Conservation (phyloP, 2,329 filamentous ascomycete species). For the Sordariomycetes sp. region DNA sequence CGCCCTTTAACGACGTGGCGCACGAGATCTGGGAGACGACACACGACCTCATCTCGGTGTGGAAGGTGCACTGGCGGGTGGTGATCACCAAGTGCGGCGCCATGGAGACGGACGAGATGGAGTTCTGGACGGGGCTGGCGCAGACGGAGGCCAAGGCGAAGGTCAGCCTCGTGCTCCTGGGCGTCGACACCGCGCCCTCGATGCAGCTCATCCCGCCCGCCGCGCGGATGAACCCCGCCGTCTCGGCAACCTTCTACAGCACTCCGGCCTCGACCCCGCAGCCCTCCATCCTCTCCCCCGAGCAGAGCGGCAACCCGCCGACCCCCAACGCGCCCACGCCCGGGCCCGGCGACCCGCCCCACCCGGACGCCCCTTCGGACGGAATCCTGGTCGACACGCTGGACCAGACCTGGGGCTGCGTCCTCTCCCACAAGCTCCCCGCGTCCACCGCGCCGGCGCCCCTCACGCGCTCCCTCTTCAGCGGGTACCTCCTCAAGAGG, state of each 20-base stretch:
- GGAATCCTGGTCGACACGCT: constrained; percentile 60
- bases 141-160: constrained; percentile 38
- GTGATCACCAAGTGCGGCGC: constrained; percentile 62
- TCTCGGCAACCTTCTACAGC: constrained; percentile 35
- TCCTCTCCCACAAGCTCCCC: constrained; percentile 56
- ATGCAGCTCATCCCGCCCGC: constrained; percentile 50
- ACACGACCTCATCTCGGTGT: constrained; percentile 56
- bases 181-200: constrained; percentile 54
- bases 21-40: constrained; percentile 73
- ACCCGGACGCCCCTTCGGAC: constrained; percentile 33
- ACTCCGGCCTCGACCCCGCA: constrained; percentile 63
- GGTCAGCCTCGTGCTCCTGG: constrained; percentile 47
- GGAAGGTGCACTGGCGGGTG: constrained; percentile 67
- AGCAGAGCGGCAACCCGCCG: constrained; percentile 40
- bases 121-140: constrained; percentile 44
- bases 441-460: constrained; percentile 43
- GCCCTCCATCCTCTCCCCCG: constrained; percentile 47
- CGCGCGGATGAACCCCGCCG: constrained; percentile 33
- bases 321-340: constrained; percentile 35
- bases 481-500: constrained; percentile 57
- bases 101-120: constrained; percentile 57
- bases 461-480: constrained; percentile 45
- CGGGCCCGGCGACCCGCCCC: constrained; percentile 24
- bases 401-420: constrained; percentile 67
- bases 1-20: constrained; percentile 51